phyloP scores from a whole-genome alignment of 352 stramenopile genomes.

The Globisporangium nunn region DNA sequence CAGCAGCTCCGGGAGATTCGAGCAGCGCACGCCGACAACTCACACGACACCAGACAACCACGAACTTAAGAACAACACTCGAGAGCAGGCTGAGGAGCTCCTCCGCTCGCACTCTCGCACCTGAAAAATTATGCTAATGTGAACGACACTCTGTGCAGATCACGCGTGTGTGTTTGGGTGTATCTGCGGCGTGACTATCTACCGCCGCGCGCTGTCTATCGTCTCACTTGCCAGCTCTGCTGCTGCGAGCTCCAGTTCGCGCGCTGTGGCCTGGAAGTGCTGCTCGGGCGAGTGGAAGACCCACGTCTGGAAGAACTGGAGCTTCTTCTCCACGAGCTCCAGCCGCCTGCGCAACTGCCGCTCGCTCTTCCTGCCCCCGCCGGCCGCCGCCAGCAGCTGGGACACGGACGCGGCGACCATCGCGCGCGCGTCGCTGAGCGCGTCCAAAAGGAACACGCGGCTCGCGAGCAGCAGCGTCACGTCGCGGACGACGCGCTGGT shows the following conservation, averaged over 20 bases:
- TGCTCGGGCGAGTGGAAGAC: conserved; percentile 18
- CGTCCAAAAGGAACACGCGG: conserved; percentile 58
- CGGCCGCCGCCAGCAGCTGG: conserved; percentile 11
- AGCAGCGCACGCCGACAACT: too few species aligned
- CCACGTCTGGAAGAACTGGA: conserved; percentile 58
- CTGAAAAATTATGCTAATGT: not conserved
- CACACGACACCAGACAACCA: not conserved
- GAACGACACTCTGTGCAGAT: not conserved
- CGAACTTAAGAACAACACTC: not conserved
- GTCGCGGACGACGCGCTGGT: conserved; percentile 36
- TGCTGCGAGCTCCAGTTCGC: conserved; percentile 5
- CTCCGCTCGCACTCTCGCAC: not conserved
- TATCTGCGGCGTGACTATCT: not conserved
- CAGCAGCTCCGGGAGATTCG: too few species aligned
- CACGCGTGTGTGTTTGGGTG: too few species aligned
- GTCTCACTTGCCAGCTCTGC: not conserved
- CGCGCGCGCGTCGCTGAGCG: conserved; percentile 37
- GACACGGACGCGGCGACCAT: conserved; percentile 30
- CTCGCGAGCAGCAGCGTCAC: conserved; percentile 25
- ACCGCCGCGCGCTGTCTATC: not conserved
- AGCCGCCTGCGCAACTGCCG: conserved; percentile 20
- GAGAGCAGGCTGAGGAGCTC: too few species aligned
- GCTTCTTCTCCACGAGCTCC: conserved; percentile 32
- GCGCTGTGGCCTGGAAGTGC: conserved; percentile 2
- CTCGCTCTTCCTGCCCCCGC: conserved; percentile 13